phyloP scores from a whole-genome alignment of 495 filamentous ascomycete species.

The Trichoderma gamsii region DNA sequence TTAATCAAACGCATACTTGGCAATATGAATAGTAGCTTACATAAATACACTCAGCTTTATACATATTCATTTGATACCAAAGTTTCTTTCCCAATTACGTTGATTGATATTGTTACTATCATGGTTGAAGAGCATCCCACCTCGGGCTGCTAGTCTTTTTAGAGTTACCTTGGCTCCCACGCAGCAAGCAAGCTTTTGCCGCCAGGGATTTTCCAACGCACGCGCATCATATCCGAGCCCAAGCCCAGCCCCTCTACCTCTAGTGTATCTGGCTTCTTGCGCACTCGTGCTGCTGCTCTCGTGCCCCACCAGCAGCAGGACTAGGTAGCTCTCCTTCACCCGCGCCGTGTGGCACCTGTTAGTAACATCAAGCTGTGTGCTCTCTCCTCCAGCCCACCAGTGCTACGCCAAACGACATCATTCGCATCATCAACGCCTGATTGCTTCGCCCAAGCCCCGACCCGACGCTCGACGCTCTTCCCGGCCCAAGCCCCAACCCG shows the following conservation, averaged over 20 bases:
- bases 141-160: background rate
- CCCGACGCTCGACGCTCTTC: background rate
- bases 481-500: background rate
- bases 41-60: too few species aligned
- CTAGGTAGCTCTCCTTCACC: background rate
- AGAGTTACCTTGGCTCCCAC: background rate
- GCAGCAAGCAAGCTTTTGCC: too few species aligned
- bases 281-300: background rate
- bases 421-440: slow-evolving; percentile 3
- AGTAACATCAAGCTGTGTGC: slow-evolving; percentile 7
- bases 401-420: slow-evolving; percentile 6
- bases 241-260: background rate
- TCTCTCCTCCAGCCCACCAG: slow-evolving; percentile 1
- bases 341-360: slow-evolving; percentile 3
- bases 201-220: too few species aligned
- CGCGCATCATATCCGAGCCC: background rate
- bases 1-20: too few species aligned
- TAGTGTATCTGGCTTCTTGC: slow-evolving; percentile 14
- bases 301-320: background rate
- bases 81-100: too few species aligned
- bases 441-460: background rate
- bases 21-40: too few species aligned
- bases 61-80: too few species aligned
- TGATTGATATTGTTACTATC: background rate
- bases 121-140: background rate